phyloP scores from a whole-genome alignment of 345 rosid genomes.

The Salix purpurea region DNA sequence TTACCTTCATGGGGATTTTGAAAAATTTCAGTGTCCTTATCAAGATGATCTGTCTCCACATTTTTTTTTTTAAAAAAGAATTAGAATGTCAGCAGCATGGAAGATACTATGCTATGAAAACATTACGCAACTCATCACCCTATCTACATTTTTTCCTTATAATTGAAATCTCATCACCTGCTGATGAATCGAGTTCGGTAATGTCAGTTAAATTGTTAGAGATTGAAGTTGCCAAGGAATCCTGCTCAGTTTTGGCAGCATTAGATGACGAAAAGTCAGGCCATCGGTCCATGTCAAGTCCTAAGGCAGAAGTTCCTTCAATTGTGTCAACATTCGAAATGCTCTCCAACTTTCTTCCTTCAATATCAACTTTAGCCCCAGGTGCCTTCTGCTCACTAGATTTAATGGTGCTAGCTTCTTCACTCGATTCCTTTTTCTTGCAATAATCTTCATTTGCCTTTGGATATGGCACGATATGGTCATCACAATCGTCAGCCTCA shows the following conservation, averaged over 20 bases:
- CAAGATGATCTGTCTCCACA: slow-evolving; percentile 37
- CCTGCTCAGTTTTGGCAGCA: slow-evolving; percentile 42
- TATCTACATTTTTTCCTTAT: slow-evolving; percentile 19
- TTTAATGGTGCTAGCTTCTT: slow-evolving; percentile 38
- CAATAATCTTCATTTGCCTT: slow-evolving; percentile 41
- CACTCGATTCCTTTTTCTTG: slow-evolving; percentile 47
- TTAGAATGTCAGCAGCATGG: slow-evolving; percentile 14
- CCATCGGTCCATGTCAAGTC: slow-evolving; percentile 52
- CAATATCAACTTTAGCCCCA: slow-evolving; percentile 35
- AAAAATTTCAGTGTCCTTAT: slow-evolving; percentile 50
- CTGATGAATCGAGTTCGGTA: slow-evolving; percentile 36
- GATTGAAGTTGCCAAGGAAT: slow-evolving; percentile 43
- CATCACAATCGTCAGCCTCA: slow-evolving; percentile 61
- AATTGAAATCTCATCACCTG: slow-evolving; percentile 47
- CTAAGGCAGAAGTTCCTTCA: slow-evolving; percentile 44
- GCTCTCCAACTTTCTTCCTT: slow-evolving; percentile 40
- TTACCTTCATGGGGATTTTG: slow-evolving; percentile 51
- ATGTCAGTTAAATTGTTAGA: slow-evolving; percentile 42
- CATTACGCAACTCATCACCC: slow-evolving; percentile 18
- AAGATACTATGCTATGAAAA: not conserved
- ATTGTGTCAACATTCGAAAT: slow-evolving; percentile 33
- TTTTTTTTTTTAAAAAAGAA: slow-evolving; percentile 4
- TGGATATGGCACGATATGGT: slow-evolving; percentile 73
- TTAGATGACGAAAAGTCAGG: slow-evolving; percentile 41
- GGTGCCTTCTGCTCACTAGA: slow-evolving; percentile 38